Conservation (phyloP, 116 monocot species). For the Zostera marina region DNA sequence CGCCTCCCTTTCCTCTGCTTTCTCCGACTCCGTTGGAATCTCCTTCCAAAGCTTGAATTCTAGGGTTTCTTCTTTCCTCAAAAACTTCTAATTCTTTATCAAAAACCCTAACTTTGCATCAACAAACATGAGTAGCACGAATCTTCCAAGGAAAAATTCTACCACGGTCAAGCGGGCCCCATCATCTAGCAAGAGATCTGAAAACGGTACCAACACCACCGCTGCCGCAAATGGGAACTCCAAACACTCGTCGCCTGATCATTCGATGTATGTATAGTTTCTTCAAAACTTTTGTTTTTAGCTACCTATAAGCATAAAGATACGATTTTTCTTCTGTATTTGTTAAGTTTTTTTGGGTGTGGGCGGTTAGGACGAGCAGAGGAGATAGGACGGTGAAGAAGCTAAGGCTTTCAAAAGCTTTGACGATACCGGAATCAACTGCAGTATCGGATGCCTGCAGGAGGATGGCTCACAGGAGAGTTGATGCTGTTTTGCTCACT, state of each 20-base stretch:
- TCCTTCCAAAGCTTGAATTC: too few species aligned
- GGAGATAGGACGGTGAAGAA: constrained; percentile 93
- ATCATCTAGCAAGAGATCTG: constrained; percentile 13
- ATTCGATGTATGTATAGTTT: constrained; percentile 15
- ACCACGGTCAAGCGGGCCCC: constrained; percentile 13
- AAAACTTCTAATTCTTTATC: too few species aligned
- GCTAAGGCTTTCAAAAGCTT: constrained; percentile 67
- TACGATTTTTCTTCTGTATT: neutral
- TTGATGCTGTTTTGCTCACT: constrained; percentile 76
- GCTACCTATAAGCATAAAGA: neutral
- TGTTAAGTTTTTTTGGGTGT: neutral
- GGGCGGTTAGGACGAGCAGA: constrained; percentile 6
- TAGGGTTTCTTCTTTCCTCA: too few species aligned
- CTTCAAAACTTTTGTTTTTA: neutral
- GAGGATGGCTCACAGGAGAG: constrained; percentile 67
- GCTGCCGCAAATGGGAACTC: constrained; percentile 8
- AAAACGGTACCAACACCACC: constrained; percentile 10
- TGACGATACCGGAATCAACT: constrained; percentile 69
- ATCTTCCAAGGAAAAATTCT: constrained; percentile 1
- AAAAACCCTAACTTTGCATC: neutral
- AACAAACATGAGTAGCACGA: neutral
- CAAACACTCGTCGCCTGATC: constrained; percentile 35
- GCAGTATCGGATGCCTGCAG: constrained; percentile 77
- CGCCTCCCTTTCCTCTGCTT: too few species aligned
- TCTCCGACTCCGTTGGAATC: too few species aligned